Percentiles rank a stretch among this genome's conserved stretches.
These are phyloP conservation scores for Trichosporon inkin DNA, from an alignment of 1,284 basidiomycete species.

Conservation along the genomic window DNA sequence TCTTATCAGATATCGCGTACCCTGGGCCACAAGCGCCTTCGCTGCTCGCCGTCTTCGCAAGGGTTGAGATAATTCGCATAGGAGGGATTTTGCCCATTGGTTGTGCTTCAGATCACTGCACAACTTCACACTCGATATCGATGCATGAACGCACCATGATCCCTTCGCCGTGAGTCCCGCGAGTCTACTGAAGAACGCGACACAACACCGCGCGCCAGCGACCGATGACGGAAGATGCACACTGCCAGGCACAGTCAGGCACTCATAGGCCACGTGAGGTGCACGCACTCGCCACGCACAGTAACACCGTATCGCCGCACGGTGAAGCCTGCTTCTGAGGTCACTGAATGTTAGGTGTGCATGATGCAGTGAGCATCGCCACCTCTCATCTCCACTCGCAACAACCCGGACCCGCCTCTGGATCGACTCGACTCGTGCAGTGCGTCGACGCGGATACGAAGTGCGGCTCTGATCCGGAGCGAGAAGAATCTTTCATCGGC, in stretches of 20 bases:
- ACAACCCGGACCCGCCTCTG: not conserved
- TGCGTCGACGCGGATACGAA: not conserved
- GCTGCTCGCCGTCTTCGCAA: no score
- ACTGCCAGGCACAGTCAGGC: not conserved
- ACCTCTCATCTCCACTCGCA: not conserved
- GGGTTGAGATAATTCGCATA: no score
- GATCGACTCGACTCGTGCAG: constrained; percentile 3
- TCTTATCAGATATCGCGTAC: not conserved
- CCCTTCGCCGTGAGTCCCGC: no score
- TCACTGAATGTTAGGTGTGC: not conserved
- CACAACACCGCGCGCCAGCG: no score
- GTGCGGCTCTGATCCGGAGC: constrained; percentile 1
- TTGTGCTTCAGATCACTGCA: no score
- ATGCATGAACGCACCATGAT: no score
- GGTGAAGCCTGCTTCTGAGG: not conserved
- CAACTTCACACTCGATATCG: no score
- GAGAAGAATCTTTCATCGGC: not conserved
- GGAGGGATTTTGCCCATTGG: no score
- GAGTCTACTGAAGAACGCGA: no score
- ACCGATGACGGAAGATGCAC: no score
- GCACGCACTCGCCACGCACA: not conserved
- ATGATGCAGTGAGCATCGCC: not conserved
- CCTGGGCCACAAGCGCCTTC: no score
- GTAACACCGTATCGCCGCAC: no score
- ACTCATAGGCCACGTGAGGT: not conserved